Conservation (phyloP, 2,329 filamentous ascomycete genomes). For the Aspergillus sp. region DNA sequence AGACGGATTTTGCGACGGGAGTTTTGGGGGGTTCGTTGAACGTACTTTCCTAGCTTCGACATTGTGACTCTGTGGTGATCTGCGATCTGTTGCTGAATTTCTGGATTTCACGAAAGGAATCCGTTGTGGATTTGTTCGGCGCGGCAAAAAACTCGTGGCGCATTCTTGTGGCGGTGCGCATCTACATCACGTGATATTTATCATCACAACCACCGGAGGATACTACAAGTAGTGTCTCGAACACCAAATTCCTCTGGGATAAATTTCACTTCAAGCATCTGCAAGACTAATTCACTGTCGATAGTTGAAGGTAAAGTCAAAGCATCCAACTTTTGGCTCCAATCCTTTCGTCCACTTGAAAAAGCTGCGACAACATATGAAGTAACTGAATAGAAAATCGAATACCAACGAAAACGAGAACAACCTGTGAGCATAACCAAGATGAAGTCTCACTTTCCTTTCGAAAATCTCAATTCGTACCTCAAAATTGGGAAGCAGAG, state of each 20-base stretch:
- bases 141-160: slow-evolving; percentile 34
- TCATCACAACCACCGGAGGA: neutral
- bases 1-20: slow-evolving; percentile 6
- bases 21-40: slow-evolving; percentile 7
- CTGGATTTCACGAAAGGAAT: slow-evolving; percentile 39
- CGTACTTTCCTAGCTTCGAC: slow-evolving; percentile 49
- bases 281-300: no score
- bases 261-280: no score
- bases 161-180: slow-evolving; percentile 29
- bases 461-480: no score
- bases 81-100: slow-evolving; percentile 32
- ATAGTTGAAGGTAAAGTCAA: no score
- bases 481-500: no score
- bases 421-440: no score
- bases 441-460: no score
- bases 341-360: no score
- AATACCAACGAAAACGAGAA: no score
- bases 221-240: neutral
- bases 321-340: no score
- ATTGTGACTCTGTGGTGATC: slow-evolving; percentile 35
- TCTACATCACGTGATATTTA: slow-evolving; percentile 14
- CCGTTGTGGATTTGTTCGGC: slow-evolving; percentile 43
- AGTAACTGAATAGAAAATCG: no score
- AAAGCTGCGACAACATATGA: no score
- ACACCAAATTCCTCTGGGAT: neutral